These are phyloP conservation scores for Barnettozyma sp. DNA, from an alignment of 805 yeast species.

Conservation along the genomic window DNA sequence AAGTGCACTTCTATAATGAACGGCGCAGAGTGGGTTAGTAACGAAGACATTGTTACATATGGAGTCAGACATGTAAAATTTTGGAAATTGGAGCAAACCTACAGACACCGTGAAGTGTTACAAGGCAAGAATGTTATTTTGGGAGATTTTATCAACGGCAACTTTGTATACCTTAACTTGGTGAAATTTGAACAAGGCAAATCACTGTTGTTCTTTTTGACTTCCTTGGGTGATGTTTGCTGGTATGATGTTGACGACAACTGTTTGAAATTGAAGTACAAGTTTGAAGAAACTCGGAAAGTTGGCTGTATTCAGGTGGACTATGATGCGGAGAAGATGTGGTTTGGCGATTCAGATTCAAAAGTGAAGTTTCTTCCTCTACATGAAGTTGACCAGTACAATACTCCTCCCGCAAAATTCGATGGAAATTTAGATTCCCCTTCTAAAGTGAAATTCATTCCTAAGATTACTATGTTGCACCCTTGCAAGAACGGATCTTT, in stretches of 20 bases:
- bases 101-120: slow-evolving; percentile 28
- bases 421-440: slow-evolving; percentile 31
- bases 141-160: slow-evolving; percentile 41
- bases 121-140: slow-evolving; percentile 56
- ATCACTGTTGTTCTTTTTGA: slow-evolving; percentile 20
- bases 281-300: slow-evolving; percentile 8
- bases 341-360: slow-evolving; percentile 24
- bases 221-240: slow-evolving; percentile 23
- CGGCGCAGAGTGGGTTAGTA: slow-evolving; percentile 46
- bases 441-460: slow-evolving; percentile 18
- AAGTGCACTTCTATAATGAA: slow-evolving; percentile 55
- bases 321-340: slow-evolving; percentile 18
- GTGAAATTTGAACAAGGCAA: slow-evolving; percentile 14
- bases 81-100: slow-evolving; percentile 43
- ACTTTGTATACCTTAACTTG: slow-evolving; percentile 36
- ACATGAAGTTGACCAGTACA: slow-evolving; percentile 22
- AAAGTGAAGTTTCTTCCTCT: slow-evolving; percentile 14
- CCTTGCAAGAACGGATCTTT: slow-evolving; percentile 25
- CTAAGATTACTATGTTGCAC: slow-evolving; percentile 20
- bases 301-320: slow-evolving; percentile 20
- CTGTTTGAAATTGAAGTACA: slow-evolving; percentile 14
- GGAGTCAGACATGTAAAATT: slow-evolving; percentile 58
- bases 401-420: slow-evolving; percentile 17
- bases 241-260: slow-evolving; percentile 15
- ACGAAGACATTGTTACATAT: slow-evolving; percentile 41